Evolutionary conservation across 768 basidiomycete species (phyloP), one percentile per base, ranked within the genome.

Genomic region (Kondoa malvinella): DNA sequence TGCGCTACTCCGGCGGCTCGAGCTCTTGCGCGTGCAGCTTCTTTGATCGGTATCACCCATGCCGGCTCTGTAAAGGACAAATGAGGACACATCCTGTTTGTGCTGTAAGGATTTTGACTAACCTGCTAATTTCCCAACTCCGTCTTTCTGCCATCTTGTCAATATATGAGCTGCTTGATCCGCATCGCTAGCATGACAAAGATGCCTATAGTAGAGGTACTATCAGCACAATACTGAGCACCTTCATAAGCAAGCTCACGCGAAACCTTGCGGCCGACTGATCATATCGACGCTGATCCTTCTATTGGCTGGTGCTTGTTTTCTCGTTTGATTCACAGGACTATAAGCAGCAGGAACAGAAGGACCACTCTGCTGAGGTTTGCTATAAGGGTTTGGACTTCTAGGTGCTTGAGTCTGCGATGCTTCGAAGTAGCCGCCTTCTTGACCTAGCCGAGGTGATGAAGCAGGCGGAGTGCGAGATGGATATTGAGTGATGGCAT

Each of bases 221-320:
- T 4, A 34, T 61, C 34, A 30, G 26, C 65, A 31, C 2, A 2
- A 67, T 73, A 71, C 40, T 60, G 2, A 3, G 63, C 16, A 40
- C n/a, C n/a, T n/a, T n/a, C n/a, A 66, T 61, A 71, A 72, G 68
- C 57, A 31, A 4, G 84, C 88, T 77, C 81, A 92, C 89, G 88
- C 81, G 76, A 91, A 91, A 71, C 84, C 86, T 26, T 82, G 87
- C 3, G 90, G 90, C 67, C 79, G 83, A 17, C 88, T 88, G 2
- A 92, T 86, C 87, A 90, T 90, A 73, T 89, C 88, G 77, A 91
- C 91, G 79, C 83, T 87, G 74, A 91, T 84, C 72, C 84, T 80
- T 57, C 61, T 70, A 30, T 71, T 72, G 30, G 60, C 81, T 78
- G n/a, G n/a, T n/a, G n/a, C 84, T 86, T 75, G 81, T 81, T 57